Base-by-base conservation (phyloP, 2,329 filamentous ascomycete species). In the Sporothrix dimorphospora region DNA sequence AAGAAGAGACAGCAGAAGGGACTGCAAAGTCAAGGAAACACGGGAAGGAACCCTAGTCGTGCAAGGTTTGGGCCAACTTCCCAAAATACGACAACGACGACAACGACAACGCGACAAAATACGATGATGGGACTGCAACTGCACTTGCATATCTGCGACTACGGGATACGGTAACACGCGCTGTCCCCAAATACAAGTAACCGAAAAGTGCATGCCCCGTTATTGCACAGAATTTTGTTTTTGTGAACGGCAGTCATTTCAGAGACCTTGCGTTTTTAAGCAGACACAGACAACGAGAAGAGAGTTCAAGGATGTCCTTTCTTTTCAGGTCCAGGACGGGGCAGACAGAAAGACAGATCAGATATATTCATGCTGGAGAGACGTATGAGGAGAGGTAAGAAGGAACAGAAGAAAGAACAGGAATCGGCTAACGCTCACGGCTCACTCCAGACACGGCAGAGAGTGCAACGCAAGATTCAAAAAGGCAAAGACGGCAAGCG, bases 31-130 rank as follows among this genome's bases (percentile, higher is more conserved):
- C 65, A 51, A 34, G 51, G 67, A 59, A 69, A 69, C 21, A 57
- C 67, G 51, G 67, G 51, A 69, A 57, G 38, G 34, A 24, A 42
- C 12, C 67, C 65, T 40, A 68, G 45, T 38, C 42, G 65, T 34
- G 27, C 65, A 67, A 42, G n/a, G 34, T 27, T 24, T 53, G 47
- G 45, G 9, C 16, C 42, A 47, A 16, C 42, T 16, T 12, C 42
- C 14, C 11, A 47, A 2, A 47, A 47, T 47, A 47, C 42, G 42
- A 47, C 42, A 14, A 47, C 42, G 5, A 47, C 49, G 57, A 47
- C 42, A 14, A 47, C 42, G 5, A 47, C 42, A 14, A 47, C 49
- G 57, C 57, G 34, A 63, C 38, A 2, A n/a, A n/a, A n/a, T n/a
- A n/a, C n/a, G n/a, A n/a, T n/a, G n/a, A n/a, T n/a, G n/a, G n/a